Evolutionary conservation across 78 protist species (phyloP), one percentile per base, ranked within the genome.

Genomic region (Acrasis kona): DNA sequence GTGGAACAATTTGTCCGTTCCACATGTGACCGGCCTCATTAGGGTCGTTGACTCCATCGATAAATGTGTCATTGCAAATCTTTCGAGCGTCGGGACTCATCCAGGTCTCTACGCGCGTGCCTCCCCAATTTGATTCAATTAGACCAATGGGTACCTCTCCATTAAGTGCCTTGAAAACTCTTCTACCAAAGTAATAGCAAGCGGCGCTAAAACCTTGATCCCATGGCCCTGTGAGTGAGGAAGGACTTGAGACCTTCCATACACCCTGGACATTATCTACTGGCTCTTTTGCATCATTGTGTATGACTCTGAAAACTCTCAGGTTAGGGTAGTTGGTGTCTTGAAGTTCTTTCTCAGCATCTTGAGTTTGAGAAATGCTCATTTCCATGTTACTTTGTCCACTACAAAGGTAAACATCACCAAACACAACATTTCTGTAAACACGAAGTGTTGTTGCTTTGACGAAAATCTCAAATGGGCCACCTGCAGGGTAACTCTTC

Each of bases 341-440:
- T n/a, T n/a, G n/a, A n/a, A n/a, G n/a, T n/a, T n/a, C n/a, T n/a
- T n/a, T n/a, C n/a, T n/a, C n/a, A n/a, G n/a, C n/a, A n/a, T n/a
- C n/a, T n/a, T n/a, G n/a, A n/a, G n/a, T n/a, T n/a, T n/a, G n/a
- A n/a, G n/a, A n/a, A n/a, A n/a, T n/a, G n/a, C n/a, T n/a, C n/a
- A 73, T 61, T 30, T 27, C 77, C 77, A 73, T 73, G 77, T 73
- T 73, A 35, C 39, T 10, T 39, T 73, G 77, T 19, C 77, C 77
- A 4, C 64, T 10, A 27, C 77, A 73, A 67, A 73, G 58, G 9
- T 61, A 64, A 29, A 73, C 77, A 4, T 73, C 77, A 29, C 77
- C 77, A 34, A 4, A 41, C 10, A 34, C 10, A 9, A 50, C 65
- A 10, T 40, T 5, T n/a, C n/a, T n/a, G n/a, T n/a, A n/a, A n/a